Evolutionary conservation across 2,329 filamentous ascomycete genomes (phyloP), one percentile per base, ranked within the genome.

Genomic region (Colletotrichum echinochloae): DNA sequence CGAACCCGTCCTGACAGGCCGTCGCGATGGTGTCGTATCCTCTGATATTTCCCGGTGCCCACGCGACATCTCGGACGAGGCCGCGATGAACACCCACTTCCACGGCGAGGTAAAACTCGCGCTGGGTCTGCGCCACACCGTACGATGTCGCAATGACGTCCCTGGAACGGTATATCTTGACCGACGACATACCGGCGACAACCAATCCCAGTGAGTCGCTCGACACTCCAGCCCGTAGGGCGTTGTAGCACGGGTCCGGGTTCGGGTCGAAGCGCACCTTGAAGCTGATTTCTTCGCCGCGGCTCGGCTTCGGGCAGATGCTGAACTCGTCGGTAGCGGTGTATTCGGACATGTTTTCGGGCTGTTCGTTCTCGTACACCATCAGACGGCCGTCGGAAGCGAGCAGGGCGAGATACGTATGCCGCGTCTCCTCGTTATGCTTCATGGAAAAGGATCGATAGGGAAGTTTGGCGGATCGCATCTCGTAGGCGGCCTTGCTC

Each of bases 21-120:
- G 95, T 97, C 3, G 95, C 96, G 75, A 98, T 88, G 67, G 95
- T 88, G 79, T 99, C 96, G 79, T 94, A 95, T 1, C 95, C 95
- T 48, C 95, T 86, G 76, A 97, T 94, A 74, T 94, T 97, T 16
- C 94, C 95, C 57, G 94, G 92, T 1, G 95, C 94, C 96, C 96
- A 99, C 2, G 94, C 91, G 1, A 98, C 89, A 78, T 98, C 95
- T 57, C 95, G 88, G 8, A 98, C 92, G 48, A 98, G 86, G 0
- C 91, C 90, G 9, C 89, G 86, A 75, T 97, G 93, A 1, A 90
- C 90, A 37, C 85, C 85, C 20, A 98, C 84, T 77, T 94, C 92
- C 26, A 91, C 90, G 0, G 94, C 94, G 9, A 93, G 88, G 78
- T 97, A 97, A 78, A 98, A 97, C 70, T 94, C 92, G 72, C 93